A percentile compares a stretch with the other conserved stretches of the same genome.
Conservation (phyloP, 495 filamentous ascomycete genomes). For the Terfezia boudieri region DNA sequence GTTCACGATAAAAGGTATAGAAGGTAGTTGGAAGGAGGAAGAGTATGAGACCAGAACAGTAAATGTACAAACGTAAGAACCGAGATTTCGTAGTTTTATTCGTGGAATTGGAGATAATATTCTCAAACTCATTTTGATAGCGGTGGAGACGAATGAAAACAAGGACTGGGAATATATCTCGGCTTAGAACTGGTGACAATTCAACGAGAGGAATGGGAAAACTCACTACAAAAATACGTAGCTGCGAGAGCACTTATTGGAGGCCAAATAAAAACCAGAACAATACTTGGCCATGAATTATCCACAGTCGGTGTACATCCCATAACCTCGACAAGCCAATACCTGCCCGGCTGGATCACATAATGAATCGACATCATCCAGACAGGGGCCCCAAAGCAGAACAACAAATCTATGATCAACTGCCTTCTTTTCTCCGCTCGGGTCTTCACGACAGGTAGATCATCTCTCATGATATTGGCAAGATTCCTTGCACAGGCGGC, state of each 20-base stretch:
- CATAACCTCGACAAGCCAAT: conserved; percentile 45
- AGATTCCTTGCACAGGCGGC: conserved; percentile 55
- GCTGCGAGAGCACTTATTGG: conserved; percentile 40
- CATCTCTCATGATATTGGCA: conserved; percentile 43
- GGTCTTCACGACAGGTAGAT: conserved; percentile 31
- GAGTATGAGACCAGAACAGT: conserved; percentile 45
- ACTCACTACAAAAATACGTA: conserved; percentile 51
- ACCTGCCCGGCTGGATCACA: conserved; percentile 46
- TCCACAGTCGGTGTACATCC: conserved; percentile 49
- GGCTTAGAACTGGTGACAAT: conserved; percentile 1
- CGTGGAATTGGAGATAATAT: conserved; percentile 33
- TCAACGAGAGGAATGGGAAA: neutral
- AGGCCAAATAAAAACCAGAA: conserved; percentile 43
- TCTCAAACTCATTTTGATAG: conserved; percentile 39
- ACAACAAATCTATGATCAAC: conserved; percentile 34
- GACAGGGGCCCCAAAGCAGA: conserved; percentile 47
- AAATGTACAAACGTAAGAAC: conserved; percentile 56
- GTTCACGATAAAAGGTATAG: conserved; percentile 36
- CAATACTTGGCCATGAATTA: conserved; percentile 46
- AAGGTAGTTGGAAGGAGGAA: conserved; percentile 39
- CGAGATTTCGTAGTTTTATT: conserved; percentile 40
- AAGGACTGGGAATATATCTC: conserved; percentile 26
- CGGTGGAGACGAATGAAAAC: conserved; percentile 43
- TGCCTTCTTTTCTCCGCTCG: conserved; percentile 30
- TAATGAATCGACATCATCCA: conserved; percentile 44